Evolutionary conservation across 495 filamentous ascomycete species (phyloP), one percentile per base, ranked within the genome.

Genomic region (Xylaria bambusicola): DNA sequence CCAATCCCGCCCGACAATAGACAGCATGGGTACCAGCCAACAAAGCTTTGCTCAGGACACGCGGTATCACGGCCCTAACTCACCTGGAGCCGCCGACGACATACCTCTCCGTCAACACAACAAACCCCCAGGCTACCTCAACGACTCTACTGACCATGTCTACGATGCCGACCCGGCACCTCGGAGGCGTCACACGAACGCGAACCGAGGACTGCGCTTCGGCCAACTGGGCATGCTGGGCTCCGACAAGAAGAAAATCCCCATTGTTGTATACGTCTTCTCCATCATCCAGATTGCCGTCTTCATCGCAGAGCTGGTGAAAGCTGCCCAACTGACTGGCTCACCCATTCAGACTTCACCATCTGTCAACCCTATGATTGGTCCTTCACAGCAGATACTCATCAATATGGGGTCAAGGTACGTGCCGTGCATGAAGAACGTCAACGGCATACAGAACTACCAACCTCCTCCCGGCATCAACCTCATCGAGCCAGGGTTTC

Each of bases 331-430:
- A 40, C 74, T 88, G 0, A 92, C 89, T 4, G 84, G 84, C 51
- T 85, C 85, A 1, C 91, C 92, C 10, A 97, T 98, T 66, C 84
- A 88, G 72, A 96, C 85, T 24, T 78, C 93, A 26, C 95, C 94
- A 4, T 76, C 77, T 10, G 93, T 98, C 77, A 98, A 98, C 72
- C 89, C 89, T 44, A 96, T 98, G 91, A 95, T 98, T 68, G 94
- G 94, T 0, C 94, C 94, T 2, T 95, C 92, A 2, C 81, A 88
- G 3, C 90, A 90, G 63, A 82, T 98, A 27, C 86, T 94, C 62
- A 96, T 98, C 73, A 95, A 94, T 69, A 96, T 98, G 92, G 94
- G 94, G 58, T 91, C 93, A 33, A 85, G 93, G 24, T 98, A 88
- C 70, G 84, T 90, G 6, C 91, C 93, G 6, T 98, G 94, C 72